Conservation (phyloP, 1,284 basidiomycete species). For the Cutaneotrichosporon sp. region DNA sequence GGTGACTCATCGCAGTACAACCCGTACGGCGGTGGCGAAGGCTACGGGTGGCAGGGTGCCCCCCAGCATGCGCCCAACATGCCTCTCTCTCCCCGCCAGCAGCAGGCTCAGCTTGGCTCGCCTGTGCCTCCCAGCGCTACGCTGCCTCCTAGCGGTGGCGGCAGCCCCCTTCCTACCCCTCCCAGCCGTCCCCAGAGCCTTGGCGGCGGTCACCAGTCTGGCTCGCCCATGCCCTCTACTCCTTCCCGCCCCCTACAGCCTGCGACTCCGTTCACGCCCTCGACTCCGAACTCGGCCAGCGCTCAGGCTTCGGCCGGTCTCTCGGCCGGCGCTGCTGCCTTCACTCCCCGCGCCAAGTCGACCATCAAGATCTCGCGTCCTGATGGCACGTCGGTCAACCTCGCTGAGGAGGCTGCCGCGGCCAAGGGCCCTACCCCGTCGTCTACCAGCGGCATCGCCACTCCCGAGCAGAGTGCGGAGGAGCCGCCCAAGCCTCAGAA, state of each 20-base stretch:
- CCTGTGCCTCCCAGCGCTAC: conserved; percentile 34
- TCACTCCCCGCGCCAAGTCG: conserved; percentile 41
- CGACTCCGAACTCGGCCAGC: conserved; percentile 16
- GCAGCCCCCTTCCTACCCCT: conserved; percentile 43
- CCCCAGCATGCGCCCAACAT: conserved; percentile 33
- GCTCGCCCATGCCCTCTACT: conserved; percentile 39
- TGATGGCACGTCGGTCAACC: conserved; percentile 48
- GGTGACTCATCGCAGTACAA: conserved; percentile 9
- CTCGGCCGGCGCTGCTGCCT: conserved; percentile 40
- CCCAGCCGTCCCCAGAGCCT: conserved; percentile 42
- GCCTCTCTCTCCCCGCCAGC: conserved; percentile 42
- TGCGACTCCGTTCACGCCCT: conserved; percentile 30
- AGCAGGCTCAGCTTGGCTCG: conserved; percentile 36
- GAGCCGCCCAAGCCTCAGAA: conserved; percentile 33
- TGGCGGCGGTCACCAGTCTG: conserved; percentile 31
- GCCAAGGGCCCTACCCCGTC: conserved; percentile 31
- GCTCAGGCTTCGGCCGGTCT: conserved; percentile 25
- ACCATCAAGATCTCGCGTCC: conserved; percentile 51
- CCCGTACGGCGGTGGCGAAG: conserved; percentile 16
- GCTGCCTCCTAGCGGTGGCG: conserved; percentile 33
- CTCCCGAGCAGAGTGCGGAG: conserved; percentile 28
- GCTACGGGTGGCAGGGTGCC: conserved; percentile 15
- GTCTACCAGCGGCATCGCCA: conserved; percentile 29
- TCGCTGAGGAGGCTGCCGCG: conserved; percentile 42
- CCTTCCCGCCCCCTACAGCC: conserved; percentile 35